Evolutionary conservation across 2,329 filamentous ascomycete species (phyloP), one percentile per base, ranked within the genome.

Genomic region (Trematosphaeria pertusa): DNA sequence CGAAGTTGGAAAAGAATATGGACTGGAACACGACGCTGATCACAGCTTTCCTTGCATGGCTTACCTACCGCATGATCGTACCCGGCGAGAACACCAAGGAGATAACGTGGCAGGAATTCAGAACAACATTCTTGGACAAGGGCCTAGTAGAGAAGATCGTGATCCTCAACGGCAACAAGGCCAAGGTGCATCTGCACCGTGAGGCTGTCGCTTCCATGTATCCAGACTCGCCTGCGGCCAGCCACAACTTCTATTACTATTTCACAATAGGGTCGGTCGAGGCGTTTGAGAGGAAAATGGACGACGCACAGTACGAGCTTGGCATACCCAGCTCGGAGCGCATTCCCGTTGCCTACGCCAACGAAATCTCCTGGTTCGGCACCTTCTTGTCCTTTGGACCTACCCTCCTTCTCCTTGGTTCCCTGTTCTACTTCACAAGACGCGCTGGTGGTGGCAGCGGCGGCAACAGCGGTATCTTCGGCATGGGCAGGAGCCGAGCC

Each of bases 51-150:
- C 72, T 86, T 24, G 75, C 83, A 9, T 88, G 85, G 65, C 76
- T 88, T 44, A 68, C 86, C 37, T 70, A 67, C 71, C 77, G 81
- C 45, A 78, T 82, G 54, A 75, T 93, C 46, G 81, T 90, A 48
- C 86, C 86, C 3, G 81, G 81, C 15, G 86, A 88, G 54, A 81
- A 79, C 52, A 79, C 77, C 44, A 80, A 85, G 64, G 93, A 99
- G 69, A 97, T 99, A 48, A 97, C 94, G 44, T 99, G 91, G 90
- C 92, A 99, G 75, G 94, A 99, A 75, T 90, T 99, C 75, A 82
- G 89, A 54, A 92, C 85, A 60, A 94, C 91, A 22, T 97, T 96
- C 79, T 80, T 99, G 50, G 91, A 97, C 75, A 97, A 96, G 79
- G 94, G 94, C 6, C 81, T 99, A 18, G 92, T 99, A 15, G 89